These are phyloP conservation scores for Leishmania guyanensis DNA, from an alignment of 208 protist species.

Conservation along the genomic window DNA sequence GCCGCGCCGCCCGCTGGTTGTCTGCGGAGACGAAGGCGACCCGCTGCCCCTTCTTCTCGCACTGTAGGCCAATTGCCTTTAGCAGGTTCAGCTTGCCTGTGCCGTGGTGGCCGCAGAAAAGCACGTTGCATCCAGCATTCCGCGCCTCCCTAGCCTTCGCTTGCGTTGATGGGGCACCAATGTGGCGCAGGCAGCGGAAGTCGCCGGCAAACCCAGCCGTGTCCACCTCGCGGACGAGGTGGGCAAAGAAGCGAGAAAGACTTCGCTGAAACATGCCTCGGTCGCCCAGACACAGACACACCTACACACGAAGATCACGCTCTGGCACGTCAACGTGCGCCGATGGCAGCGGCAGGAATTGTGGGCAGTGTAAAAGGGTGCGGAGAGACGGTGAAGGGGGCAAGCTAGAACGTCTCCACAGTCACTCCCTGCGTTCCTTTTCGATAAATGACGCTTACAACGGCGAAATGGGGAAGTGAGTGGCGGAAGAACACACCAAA, in stretches of 20 bases:
- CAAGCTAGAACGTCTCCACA: neutral
- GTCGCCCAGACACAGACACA: slow-evolving; percentile 1
- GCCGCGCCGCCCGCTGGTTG: slow-evolving; percentile 55
- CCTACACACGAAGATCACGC: neutral
- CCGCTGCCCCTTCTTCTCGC: slow-evolving; percentile 38
- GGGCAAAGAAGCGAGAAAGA: slow-evolving; percentile 21
- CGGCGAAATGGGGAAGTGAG: neutral
- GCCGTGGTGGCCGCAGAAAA: slow-evolving; percentile 77
- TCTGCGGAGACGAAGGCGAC: slow-evolving; percentile 86
- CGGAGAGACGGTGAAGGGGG: neutral
- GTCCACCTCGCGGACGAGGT: slow-evolving; percentile 82
- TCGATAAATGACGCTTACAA: neutral
- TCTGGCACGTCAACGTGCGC: neutral
- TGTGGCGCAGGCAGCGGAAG: slow-evolving; percentile 53
- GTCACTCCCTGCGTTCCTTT: neutral
- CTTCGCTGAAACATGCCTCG: slow-evolving; percentile 23
- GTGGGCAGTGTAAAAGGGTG: neutral
- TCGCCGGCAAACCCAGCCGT: slow-evolving; percentile 72
- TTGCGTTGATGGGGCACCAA: slow-evolving; percentile 40
- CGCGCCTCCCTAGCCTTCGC: slow-evolving; percentile 41
- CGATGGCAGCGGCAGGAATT: neutral
- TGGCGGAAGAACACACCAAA: neutral
- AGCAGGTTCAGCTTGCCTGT: slow-evolving; percentile 88
- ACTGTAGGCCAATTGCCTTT: slow-evolving; percentile 68
- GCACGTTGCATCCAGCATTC: slow-evolving; percentile 47